phyloP scores from a whole-genome alignment of 257 asterid genomes.

The Catharanthus roseus region DNA sequence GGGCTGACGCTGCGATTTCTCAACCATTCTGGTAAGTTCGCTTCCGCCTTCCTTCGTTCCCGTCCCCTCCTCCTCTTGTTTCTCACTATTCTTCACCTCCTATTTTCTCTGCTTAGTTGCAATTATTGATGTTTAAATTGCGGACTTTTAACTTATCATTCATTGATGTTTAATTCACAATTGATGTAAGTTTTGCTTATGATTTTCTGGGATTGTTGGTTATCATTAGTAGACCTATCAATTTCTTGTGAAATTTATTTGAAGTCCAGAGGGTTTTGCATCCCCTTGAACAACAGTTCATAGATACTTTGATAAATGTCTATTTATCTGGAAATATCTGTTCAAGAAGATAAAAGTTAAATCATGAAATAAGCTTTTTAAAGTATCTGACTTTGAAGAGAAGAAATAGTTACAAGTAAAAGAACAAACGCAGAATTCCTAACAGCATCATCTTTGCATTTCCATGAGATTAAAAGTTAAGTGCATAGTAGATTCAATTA shows the following conservation, averaged over 20 bases:
- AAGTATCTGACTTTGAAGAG: too few relatives aligned
- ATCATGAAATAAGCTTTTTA: too few relatives aligned
- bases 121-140: neutral
- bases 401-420: too few relatives aligned
- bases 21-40: neutral
- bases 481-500: too few relatives aligned
- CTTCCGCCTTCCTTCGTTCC: neutral
- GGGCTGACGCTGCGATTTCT: conserved; percentile 5
- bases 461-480: too few relatives aligned
- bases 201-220: neutral
- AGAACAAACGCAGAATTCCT: too few relatives aligned
- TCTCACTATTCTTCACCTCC: neutral
- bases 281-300: too few relatives aligned
- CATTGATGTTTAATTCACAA: neutral
- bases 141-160: neutral
- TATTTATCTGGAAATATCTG: too few relatives aligned
- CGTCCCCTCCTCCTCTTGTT: neutral
- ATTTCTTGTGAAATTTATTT: neutral
- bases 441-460: too few relatives aligned
- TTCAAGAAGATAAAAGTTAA: too few relatives aligned
- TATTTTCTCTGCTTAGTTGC: neutral
- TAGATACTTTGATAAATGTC: too few relatives aligned
- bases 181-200: neutral
- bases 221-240: neutral
- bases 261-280: neutral